phyloP scores from a whole-genome alignment of 2,329 filamentous ascomycete species.

The Verticillium zaregamsianum region DNA sequence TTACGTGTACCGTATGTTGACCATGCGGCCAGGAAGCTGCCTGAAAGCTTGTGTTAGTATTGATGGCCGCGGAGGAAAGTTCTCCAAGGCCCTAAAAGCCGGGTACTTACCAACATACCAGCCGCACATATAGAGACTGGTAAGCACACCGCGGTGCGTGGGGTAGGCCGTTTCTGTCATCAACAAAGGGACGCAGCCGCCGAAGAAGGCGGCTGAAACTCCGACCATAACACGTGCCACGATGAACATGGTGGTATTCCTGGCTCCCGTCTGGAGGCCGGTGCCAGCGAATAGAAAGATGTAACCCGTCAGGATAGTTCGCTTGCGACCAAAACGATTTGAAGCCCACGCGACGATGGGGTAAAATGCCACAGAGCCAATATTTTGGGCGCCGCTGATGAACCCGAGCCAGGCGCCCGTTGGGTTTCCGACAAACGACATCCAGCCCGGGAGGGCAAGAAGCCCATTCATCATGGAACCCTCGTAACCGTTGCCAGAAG shows the following conservation, averaged over 20 bases:
- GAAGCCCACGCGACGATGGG: slow-evolving; percentile 3
- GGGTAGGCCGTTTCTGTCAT: slow-evolving; percentile 29
- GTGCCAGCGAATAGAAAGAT: slow-evolving; percentile 1
- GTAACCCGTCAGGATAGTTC: slow-evolving; percentile 1
- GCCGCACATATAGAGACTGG: slow-evolving; percentile 16
- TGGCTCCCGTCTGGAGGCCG: slow-evolving; percentile 18
- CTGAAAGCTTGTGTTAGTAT: slow-evolving; percentile 2
- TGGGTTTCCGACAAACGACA: slow-evolving; percentile 7
- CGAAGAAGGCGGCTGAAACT: slow-evolving; percentile 21
- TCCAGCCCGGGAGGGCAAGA: slow-evolving; percentile 7
- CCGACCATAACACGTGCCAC: slow-evolving; percentile 26
- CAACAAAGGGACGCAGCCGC: slow-evolving; percentile 22
- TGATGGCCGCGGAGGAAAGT: not conserved
- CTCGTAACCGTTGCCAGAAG: slow-evolving; percentile 10
- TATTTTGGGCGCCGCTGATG: slow-evolving; percentile 3
- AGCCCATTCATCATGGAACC: slow-evolving; percentile 12
- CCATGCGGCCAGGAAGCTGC: slow-evolving; percentile 21
- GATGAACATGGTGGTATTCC: slow-evolving; percentile 22
- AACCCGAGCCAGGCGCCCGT: slow-evolving; percentile 6
- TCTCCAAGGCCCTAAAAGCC: not conserved
- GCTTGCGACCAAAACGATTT: slow-evolving; percentile 3
- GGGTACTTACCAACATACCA: slow-evolving; percentile 7
- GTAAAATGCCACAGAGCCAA: slow-evolving; percentile 3
- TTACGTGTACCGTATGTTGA: slow-evolving; percentile 18
- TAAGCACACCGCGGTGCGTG: slow-evolving; percentile 23